These are phyloP conservation scores for Melocanna baccifera DNA, from an alignment of 176 grass and related monocot genomes.

Conservation along the genomic window DNA sequence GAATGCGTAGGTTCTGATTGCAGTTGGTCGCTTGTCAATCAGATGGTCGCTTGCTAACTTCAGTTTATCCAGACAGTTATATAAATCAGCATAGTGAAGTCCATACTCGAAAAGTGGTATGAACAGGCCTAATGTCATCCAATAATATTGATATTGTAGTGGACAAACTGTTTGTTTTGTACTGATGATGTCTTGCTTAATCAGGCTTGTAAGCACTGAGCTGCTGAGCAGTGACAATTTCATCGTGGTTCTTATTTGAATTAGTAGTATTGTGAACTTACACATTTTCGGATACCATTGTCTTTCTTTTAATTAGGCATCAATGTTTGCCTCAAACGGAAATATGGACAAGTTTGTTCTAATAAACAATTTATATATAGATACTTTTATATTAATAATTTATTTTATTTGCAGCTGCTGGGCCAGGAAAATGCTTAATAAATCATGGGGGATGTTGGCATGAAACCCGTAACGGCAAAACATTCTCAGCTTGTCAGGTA, in stretches of 20 bases:
- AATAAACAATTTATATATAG: neutral
- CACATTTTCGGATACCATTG: neutral
- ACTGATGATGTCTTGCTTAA: neutral
- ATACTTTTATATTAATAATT: neutral
- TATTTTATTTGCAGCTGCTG: conserved; percentile 63
- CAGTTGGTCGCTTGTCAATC: neutral
- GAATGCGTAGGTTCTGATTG: neutral
- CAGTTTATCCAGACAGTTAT: neutral
- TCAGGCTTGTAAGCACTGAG: neutral
- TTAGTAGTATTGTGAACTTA: neutral
- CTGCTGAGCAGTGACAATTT: neutral
- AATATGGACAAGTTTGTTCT: neutral
- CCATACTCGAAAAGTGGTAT: neutral
- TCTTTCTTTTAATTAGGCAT: conserved; percentile 19
- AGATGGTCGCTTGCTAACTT: neutral
- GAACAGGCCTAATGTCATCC: neutral
- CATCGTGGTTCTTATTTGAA: conserved; percentile 14
- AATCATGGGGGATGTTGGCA: conserved; percentile 89
- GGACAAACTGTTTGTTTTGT: neutral
- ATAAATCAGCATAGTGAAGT: conserved; percentile 1
- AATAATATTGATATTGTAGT: neutral
- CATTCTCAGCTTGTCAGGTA: conserved; percentile 85
- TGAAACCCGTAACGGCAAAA: conserved; percentile 54
- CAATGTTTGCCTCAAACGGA: neutral
- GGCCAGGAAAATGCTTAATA: conserved; percentile 83